Evolutionary conservation across 179 eudicot species (phyloP).

Genomic region (Silene noctiflora): DNA sequence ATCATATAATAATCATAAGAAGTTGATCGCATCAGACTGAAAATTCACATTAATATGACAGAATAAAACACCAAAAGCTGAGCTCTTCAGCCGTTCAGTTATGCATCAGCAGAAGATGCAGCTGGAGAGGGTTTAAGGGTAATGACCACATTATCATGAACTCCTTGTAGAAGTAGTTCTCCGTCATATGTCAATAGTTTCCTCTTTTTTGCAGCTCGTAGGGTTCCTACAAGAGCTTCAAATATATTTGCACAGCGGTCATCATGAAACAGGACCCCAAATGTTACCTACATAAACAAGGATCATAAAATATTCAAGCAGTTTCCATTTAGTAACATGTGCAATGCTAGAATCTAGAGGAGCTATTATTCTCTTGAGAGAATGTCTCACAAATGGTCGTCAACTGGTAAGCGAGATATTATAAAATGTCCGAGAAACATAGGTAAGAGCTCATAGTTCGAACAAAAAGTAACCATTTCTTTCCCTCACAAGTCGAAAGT

Average conservation of each 20-base stretch:
- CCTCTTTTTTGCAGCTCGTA: conserved; percentile 92
- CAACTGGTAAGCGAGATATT: neutral
- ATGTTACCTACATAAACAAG: conserved; percentile 56
- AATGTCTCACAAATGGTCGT: neutral
- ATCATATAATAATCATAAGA: neutral
- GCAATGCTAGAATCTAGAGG: neutral
- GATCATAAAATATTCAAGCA: conserved; percentile 16
- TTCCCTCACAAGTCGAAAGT: no score
- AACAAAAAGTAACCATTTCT: no score
- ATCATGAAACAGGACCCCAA: conserved; percentile 84
- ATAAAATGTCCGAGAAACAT: neutral
- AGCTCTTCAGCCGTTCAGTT: conserved; percentile 11
- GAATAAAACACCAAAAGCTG: neutral
- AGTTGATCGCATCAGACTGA: conserved; percentile 1
- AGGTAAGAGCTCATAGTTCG: neutral
- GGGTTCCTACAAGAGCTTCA: conserved; percentile 92
- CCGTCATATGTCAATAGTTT: conserved; percentile 75
- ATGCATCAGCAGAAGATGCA: conserved; percentile 23
- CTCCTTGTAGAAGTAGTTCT: conserved; percentile 91
- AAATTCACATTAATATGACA: neutral
- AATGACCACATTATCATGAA: conserved; percentile 82
- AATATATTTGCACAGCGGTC: conserved; percentile 93
- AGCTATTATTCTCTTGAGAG: neutral
- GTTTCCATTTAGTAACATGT: neutral
- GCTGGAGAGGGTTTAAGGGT: conserved; percentile 53